phyloP scores from a whole-genome alignment of 139 green algal genomes.

The Limnomonas spitsbergensis region DNA sequence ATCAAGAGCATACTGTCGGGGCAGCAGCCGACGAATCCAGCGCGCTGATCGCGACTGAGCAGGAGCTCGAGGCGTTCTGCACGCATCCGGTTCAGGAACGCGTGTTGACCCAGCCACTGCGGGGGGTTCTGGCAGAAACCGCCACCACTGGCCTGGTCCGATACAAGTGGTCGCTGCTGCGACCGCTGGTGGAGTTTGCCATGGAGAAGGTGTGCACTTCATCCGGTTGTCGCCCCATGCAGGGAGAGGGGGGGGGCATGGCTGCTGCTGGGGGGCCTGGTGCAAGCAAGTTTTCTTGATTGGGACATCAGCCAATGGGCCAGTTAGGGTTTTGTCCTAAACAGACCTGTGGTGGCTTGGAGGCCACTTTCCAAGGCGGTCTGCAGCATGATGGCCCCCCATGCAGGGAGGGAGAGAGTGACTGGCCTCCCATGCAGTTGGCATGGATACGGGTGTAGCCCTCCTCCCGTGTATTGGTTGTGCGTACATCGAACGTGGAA shows the following conservation, averaged over 20 bases:
- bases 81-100: constrained; percentile 21
- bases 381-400: too few species aligned
- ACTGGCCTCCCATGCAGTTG: too few species aligned
- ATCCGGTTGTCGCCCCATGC: neutral
- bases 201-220: constrained; percentile 38
- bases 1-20: neutral
- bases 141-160: constrained; percentile 47
- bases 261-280: too few species aligned
- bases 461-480: too few species aligned
- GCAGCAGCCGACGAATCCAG: neutral
- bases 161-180: constrained; percentile 54
- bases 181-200: constrained; percentile 48
- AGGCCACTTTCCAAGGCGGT: too few species aligned
- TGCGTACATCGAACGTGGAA: too few species aligned
- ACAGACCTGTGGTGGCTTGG: too few species aligned
- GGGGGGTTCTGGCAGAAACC: constrained; percentile 54
- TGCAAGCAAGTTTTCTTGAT: too few species aligned
- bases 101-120: constrained; percentile 29
- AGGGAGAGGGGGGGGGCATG: neutral
- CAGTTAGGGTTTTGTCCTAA: too few species aligned
- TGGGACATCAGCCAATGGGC: too few species aligned
- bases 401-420: too few species aligned
- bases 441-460: too few species aligned
- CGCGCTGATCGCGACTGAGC: constrained; percentile 26
- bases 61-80: constrained; percentile 27